Percentiles rank a stretch among this genome's conserved stretches.
These are phyloP conservation scores for Jamesozyma hellenica DNA, from an alignment of 805 yeast species.

Conservation along the genomic window DNA sequence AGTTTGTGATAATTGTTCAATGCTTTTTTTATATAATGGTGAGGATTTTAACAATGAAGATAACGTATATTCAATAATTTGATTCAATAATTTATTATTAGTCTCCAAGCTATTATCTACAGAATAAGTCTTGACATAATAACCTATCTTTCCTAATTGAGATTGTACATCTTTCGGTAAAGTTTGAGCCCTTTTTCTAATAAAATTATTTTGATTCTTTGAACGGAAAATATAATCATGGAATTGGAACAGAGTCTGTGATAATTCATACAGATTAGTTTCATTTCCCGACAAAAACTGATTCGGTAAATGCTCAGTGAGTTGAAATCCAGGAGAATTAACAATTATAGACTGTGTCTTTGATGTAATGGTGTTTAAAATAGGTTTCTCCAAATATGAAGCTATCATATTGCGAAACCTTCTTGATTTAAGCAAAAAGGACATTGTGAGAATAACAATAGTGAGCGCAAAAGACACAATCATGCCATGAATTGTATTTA, in stretches of 20 bases:
- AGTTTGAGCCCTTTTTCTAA: not conserved
- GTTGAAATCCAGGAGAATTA: slow-evolving; percentile 7
- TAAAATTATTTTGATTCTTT: slow-evolving; percentile 1
- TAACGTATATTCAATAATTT: slow-evolving; percentile 1
- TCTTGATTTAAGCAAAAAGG: not conserved
- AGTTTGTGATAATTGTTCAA: not conserved
- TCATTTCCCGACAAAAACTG: not conserved
- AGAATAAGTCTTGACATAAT: slow-evolving; percentile 1
- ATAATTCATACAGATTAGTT: not conserved
- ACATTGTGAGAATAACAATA: not conserved
- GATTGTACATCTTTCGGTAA: not conserved
- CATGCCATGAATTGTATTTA: not conserved
- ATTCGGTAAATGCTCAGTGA: slow-evolving; percentile 5
- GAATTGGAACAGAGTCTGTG: not conserved
- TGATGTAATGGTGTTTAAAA: not conserved
- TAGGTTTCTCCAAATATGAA: not conserved
- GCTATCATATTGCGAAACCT: not conserved
- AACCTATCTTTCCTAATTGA: slow-evolving; percentile 4
- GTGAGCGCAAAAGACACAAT: not conserved
- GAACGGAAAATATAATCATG: not conserved
- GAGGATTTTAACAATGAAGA: not conserved
- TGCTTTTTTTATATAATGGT: not conserved
- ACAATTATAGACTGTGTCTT: not conserved
- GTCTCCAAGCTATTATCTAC: slow-evolving; percentile 1
- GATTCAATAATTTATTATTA: not conserved